Evolutionary conservation across 176 grass and related monocot genomes (phyloP), one percentile per base, ranked within the genome.

Genomic region (Cenchrus fungigraminus): DNA sequence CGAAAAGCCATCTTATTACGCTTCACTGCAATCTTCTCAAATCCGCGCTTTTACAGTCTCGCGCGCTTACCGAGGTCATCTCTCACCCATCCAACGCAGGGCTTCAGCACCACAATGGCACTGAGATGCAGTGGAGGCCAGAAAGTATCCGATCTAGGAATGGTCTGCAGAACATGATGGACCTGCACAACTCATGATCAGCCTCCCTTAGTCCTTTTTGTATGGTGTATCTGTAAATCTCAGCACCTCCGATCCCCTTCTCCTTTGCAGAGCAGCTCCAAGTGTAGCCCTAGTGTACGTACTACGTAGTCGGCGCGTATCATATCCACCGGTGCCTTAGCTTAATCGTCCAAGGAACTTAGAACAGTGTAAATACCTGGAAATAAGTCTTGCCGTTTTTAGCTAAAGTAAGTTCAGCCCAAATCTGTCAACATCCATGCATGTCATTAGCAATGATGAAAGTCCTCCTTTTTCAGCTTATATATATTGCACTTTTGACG

Each of bases 341-440:
- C 71, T 47, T 70, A 45, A 37, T 63, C 63, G 17, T 87, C 32
- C 76, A 65, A 50, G 61, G 54, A 60, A 56, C 69, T 87, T 91
- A 91, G 85, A 87, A 63, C 70, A 81, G 45, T 80, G 85, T 87
- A 86, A 67, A 91, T 87, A 91, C 75, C 69, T 76, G 61, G 19
- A 85, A 90, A 80, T 91, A 91, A 91, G 60, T 49, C 37, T 49
- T 19, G 9, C 43, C 32, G 58, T 75, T 75, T 54, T 54, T 61
- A 76, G 74, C 3, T 25, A 44, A 51, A 49, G 51, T 83, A 87
- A 84, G 31, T 51, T 74, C 59, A 59, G 13, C 65, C 49, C 8
- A 65, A 79, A 34, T 31, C 40, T 40, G 43, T 53, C 63, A 75
- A 73, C 74, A 43, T 66, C 12, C 11, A 4, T 57, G 40, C 56